phyloP scores from a whole-genome alignment of 169 alveolate genomes.

The Babesia caballi region DNA sequence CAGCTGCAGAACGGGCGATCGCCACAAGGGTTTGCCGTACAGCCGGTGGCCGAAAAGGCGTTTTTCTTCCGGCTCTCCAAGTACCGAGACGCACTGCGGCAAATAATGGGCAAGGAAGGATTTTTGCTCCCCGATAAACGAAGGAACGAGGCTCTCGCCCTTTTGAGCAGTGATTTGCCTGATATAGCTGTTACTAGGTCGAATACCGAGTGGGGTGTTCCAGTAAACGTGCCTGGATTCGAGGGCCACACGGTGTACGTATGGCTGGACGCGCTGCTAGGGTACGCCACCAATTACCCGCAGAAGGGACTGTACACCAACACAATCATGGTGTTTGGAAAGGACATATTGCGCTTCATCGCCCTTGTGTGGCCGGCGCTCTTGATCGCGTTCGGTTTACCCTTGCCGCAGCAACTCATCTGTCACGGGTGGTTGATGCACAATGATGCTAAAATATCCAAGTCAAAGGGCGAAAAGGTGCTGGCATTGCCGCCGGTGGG shows the following conservation, averaged over 20 bases:
- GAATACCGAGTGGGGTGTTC: constrained; percentile 72
- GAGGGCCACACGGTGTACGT: constrained; percentile 78
- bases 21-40: constrained; percentile 47
- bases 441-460: constrained; percentile 85
- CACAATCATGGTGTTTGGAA: constrained; percentile 82
- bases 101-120: constrained; percentile 41
- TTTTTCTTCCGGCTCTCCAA: constrained; percentile 66
- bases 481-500: constrained; percentile 28
- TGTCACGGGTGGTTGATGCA: constrained; percentile 85
- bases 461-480: constrained; percentile 79
- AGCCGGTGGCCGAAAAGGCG: constrained; percentile 69
- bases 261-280: constrained; percentile 89
- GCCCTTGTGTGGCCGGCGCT: constrained; percentile 86
- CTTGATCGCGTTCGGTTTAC: constrained; percentile 67
- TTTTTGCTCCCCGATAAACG: constrained; percentile 47
- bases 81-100: constrained; percentile 48
- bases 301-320: constrained; percentile 34
- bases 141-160: constrained; percentile 34
- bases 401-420: constrained; percentile 72
- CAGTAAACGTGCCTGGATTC: constrained; percentile 66
- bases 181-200: constrained; percentile 72
- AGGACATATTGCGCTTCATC: constrained; percentile 87
- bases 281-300: constrained; percentile 58
- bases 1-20: constrained; percentile 41
- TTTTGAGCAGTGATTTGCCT: constrained; percentile 44